Percentiles rank a stretch among this genome's conserved stretches.
phyloP scores from a whole-genome alignment of 495 filamentous ascomycete genomes.

The Friedmanniomyces simplex region DNA sequence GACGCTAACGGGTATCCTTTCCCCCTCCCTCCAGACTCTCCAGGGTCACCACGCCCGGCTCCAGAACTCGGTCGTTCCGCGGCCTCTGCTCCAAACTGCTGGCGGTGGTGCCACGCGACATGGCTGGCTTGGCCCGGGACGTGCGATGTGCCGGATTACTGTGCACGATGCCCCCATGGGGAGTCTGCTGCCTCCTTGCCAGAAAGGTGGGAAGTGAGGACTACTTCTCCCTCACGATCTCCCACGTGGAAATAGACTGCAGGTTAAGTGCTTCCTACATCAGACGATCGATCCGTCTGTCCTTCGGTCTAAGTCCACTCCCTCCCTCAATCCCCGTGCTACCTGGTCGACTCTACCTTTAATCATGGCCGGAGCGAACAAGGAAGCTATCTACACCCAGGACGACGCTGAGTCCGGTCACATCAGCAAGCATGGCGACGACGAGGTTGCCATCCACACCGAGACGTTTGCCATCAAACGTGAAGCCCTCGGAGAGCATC shows the following conservation, averaged over 20 bases:
- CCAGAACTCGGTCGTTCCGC: background rate
- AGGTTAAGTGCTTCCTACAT: too few species aligned
- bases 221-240: too few species aligned
- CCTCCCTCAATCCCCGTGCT: too few species aligned
- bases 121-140: background rate
- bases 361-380: background rate
- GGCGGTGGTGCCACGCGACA: background rate
- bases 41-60: background rate
- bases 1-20: background rate
- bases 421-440: constrained; percentile 1
- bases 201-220: too few species aligned
- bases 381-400: background rate
- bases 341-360: too few species aligned
- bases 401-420: background rate
- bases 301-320: too few species aligned
- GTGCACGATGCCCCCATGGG: too few species aligned
- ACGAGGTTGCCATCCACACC: constrained; percentile 12
- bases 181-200: too few species aligned
- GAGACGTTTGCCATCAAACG: constrained; percentile 9
- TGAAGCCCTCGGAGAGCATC: constrained; percentile 5
- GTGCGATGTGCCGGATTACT: too few species aligned
- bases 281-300: too few species aligned
- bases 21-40: background rate
- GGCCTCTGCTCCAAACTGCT: background rate
- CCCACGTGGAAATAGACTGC: too few species aligned